Evolutionary conservation across 805 yeast species (phyloP).

Genomic region (Starmerella vaccinii): DNA sequence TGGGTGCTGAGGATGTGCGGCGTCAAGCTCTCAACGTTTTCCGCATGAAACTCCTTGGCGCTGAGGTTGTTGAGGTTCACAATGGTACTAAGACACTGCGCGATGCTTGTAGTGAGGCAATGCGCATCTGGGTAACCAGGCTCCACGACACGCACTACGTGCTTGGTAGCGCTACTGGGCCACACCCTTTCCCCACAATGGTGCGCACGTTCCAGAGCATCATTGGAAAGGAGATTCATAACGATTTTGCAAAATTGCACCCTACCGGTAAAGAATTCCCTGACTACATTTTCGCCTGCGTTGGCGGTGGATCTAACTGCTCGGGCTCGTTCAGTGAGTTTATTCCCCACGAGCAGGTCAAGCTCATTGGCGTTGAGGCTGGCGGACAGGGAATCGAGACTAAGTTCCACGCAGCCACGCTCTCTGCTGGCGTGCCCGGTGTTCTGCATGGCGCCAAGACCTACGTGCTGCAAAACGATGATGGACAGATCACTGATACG

Average conservation of each 20-base stretch:
- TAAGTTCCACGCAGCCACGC: slow-evolving; percentile 82
- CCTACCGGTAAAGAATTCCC: slow-evolving; percentile 62
- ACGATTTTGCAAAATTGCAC: slow-evolving; percentile 72
- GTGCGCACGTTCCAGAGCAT: slow-evolving; percentile 98
- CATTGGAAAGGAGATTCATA: slow-evolving; percentile 88
- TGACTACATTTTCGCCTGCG: slow-evolving; percentile 93
- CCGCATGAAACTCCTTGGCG: slow-evolving; percentile 94
- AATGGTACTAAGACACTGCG: slow-evolving; percentile 93
- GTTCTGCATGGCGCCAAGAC: slow-evolving; percentile 97
- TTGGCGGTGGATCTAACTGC: slow-evolving; percentile 97
- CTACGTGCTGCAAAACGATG: slow-evolving; percentile 76
- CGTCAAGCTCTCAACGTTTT: slow-evolving; percentile 97
- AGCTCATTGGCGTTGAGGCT: slow-evolving; percentile 90
- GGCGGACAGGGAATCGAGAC: slow-evolving; percentile 96
- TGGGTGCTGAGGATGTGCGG: slow-evolving; percentile 99
- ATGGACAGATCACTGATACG: slow-evolving; percentile 96
- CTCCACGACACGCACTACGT: slow-evolving; percentile 81
- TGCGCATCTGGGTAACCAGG: slow-evolving; percentile 89
- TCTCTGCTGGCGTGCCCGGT: slow-evolving; percentile 92
- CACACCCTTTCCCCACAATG: slow-evolving; percentile 96
- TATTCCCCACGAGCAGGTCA: slow-evolving; percentile 67
- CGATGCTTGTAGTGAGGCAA: slow-evolving; percentile 96
- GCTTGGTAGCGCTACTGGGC: slow-evolving; percentile 98
- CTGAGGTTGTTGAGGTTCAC: slow-evolving; percentile 84
- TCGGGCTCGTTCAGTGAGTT: slow-evolving; percentile 94